Base-by-base conservation (phyloP, 257 asterid genomes). In the Nicotiana tomentosiformis region DNA sequence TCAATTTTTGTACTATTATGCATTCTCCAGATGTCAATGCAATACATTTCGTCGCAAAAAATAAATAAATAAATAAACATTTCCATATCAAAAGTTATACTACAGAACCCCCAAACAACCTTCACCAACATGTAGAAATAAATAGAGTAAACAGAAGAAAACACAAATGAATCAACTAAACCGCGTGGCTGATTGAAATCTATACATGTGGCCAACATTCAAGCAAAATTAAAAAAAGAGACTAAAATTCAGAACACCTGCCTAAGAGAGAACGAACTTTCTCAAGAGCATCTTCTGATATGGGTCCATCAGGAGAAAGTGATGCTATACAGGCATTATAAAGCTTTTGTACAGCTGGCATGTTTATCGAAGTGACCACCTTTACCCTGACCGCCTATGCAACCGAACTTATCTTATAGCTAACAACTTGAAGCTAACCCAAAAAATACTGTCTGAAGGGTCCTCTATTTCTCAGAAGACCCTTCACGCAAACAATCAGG, bases 341-440 rank as follows among this genome's bases (percentile, higher is more conserved):
- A 77, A 97, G 99, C 96, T 91, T 97, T 93, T 97, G 99, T 77
- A 97, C 88, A 83, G 97, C 95, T 85, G 99, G 99, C 99, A 97
- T 97, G 89, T 81, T 95, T 85, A 87, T 30, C 76, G 11, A 81
- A 81, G 66, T 32, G 56, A 66, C 67, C 62, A 53, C 78, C 77
- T 29, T 81, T 49, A 65, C 53, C 7, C 77, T 81, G 62, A 78
- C 81, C 83, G 46, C 80, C 87, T 5, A 78, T 86, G 60, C 77
- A 81, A 77, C 29, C 14, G 58, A 30, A 77, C 83, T 81, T 81
- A 32, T 53, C 46, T 39, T 33, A 49, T 16, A 58, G 62, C 10
- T 69, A 74, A 83, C 55, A 55, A 43, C 66, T 81, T 23, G 12
- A 57, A 29, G 30, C 26, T 66, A 55, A 78, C 23, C 9, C 64